These are phyloP conservation scores for Trichoderma sp. DNA, from an alignment of 2,329 filamentous ascomycete genomes.

Conservation along the genomic window DNA sequence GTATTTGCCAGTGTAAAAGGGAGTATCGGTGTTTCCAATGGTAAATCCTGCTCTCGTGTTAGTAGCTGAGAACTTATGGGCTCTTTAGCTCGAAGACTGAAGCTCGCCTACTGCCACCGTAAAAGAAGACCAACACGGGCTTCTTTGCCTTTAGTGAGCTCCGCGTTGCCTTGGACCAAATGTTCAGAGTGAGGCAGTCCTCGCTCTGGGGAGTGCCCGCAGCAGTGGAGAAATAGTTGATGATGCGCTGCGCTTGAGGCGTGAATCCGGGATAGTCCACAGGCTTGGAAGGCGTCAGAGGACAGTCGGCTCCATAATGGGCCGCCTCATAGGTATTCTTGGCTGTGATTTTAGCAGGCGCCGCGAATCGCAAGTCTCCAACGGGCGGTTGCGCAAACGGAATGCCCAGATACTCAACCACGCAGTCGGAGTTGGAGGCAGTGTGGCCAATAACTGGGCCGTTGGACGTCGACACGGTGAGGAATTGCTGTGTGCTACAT, in stretches of 20 bases:
- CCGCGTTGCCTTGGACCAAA: slow-evolving; percentile 41
- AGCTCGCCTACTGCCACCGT: slow-evolving; percentile 40
- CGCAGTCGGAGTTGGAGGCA: slow-evolving; percentile 37
- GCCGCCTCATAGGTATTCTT: slow-evolving; percentile 33
- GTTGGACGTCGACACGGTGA: slow-evolving; percentile 40
- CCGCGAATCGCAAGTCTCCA: slow-evolving; percentile 43
- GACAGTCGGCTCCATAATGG: slow-evolving; percentile 38
- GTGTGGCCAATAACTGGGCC: slow-evolving; percentile 43
- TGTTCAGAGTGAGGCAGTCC: slow-evolving; percentile 46
- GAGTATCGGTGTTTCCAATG: slow-evolving; percentile 44
- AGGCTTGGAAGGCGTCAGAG: slow-evolving; percentile 33
- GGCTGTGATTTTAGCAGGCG: slow-evolving; percentile 39
- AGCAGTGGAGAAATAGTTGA: slow-evolving; percentile 33
- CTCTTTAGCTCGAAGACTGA: neutral
- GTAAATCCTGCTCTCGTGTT: slow-evolving; percentile 39
- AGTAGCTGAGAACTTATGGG: neutral
- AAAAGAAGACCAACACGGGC: slow-evolving; percentile 47
- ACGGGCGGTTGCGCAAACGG: slow-evolving; percentile 46
- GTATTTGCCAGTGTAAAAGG: slow-evolving; percentile 48
- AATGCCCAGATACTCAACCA: slow-evolving; percentile 47
- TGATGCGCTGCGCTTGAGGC: slow-evolving; percentile 37
- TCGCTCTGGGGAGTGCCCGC: slow-evolving; percentile 39
- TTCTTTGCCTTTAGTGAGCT: slow-evolving; percentile 44
- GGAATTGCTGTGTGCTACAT: slow-evolving; percentile 30
- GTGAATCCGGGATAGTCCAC: slow-evolving; percentile 38